Conservation (phyloP, 2,329 filamentous ascomycete genomes). For the Neurospora crassa region DNA sequence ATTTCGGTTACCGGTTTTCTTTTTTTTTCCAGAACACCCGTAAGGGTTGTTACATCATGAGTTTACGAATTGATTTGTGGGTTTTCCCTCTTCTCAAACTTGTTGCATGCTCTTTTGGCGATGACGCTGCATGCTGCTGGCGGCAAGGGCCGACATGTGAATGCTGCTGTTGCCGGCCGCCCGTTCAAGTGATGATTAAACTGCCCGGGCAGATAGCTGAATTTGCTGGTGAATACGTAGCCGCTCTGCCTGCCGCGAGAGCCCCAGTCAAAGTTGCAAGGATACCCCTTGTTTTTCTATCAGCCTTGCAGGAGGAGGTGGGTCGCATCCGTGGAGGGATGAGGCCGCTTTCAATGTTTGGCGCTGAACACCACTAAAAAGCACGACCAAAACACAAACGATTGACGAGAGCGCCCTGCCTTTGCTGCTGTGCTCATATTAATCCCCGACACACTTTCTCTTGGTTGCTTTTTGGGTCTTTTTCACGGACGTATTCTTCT, state of each 20-base stretch:
- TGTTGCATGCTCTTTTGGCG: neutral
- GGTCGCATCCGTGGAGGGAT: neutral
- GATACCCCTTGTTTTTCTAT: neutral
- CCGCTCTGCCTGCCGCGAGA: neutral
- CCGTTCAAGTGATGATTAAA: neutral
- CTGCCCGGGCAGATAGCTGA: neutral
- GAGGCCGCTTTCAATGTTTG: neutral
- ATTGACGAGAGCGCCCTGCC: neutral
- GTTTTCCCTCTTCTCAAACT: neutral
- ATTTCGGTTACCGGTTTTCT: neutral
- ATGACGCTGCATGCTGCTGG: neutral
- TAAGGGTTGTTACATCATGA: neutral
- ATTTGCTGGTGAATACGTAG: neutral
- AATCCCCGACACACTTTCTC: neutral
- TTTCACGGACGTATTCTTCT: neutral
- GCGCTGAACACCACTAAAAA: neutral
- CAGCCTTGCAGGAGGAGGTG: neutral
- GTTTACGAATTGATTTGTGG: neutral
- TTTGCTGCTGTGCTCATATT: neutral
- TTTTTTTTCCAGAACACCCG: neutral
- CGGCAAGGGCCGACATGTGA: neutral
- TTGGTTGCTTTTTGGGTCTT: neutral
- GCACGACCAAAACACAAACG: neutral
- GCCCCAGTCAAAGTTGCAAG: neutral
- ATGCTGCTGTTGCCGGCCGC: neutral